phyloP scores from a whole-genome alignment of 805 yeast species.

The Yamadazyma insecticola region DNA sequence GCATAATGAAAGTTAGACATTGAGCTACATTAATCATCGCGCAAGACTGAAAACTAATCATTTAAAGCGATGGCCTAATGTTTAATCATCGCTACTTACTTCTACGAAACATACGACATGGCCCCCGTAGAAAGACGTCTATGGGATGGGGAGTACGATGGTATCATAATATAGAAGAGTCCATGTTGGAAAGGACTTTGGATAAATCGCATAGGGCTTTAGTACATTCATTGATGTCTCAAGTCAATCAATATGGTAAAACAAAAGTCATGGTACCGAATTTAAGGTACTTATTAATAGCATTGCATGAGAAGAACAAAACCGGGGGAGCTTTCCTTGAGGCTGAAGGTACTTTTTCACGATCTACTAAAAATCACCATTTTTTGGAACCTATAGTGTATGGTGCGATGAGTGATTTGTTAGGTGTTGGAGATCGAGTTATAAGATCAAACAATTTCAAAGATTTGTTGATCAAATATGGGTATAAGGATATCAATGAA shows the following conservation, averaged over 20 bases:
- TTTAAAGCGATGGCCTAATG: too few species aligned
- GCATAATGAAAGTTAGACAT: constrained; percentile 13
- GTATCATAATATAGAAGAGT: background rate
- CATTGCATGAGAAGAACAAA: constrained; percentile 3
- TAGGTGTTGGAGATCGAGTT: too few species aligned
- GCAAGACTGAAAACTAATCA: too few species aligned
- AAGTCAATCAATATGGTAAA: constrained; percentile 9
- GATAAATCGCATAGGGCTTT: constrained; percentile 16
- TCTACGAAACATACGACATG: too few species aligned
- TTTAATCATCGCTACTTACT: too few species aligned
- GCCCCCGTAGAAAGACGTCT: too few species aligned
- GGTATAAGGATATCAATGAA: too few species aligned
- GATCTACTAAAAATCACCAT: background rate
- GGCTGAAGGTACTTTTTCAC: too few species aligned
- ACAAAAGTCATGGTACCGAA: constrained; percentile 3
- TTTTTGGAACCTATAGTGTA: constrained; percentile 3
- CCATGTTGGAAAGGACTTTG: constrained; percentile 7
- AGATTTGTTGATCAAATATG: too few species aligned
- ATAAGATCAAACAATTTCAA: too few species aligned
- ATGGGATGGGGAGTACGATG: too few species aligned
- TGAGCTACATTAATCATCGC: too few species aligned
- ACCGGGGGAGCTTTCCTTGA: background rate
- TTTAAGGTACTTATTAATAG: constrained; percentile 8
- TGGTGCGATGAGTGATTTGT: constrained; percentile 3
- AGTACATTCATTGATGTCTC: constrained; percentile 11